Evolutionary conservation across 2,329 filamentous ascomycete genomes (phyloP).

Genomic region (Fusarium sp.): DNA sequence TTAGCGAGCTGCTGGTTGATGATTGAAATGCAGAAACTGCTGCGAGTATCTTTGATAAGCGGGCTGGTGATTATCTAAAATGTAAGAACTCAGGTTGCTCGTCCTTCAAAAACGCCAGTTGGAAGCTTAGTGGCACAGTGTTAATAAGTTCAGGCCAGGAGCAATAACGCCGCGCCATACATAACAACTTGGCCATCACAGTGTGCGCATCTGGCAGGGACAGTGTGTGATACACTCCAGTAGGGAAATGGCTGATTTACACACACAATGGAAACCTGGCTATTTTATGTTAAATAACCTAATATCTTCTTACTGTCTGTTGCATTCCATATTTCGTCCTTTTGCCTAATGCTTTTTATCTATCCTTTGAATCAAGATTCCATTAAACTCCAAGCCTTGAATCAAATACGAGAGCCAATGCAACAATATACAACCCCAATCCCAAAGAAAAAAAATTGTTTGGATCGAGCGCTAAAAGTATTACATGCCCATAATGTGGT

Average conservation of each 20-base stretch:
- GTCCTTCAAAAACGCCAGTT: constrained; percentile 38
- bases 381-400: constrained; percentile 40
- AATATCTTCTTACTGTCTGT: neutral
- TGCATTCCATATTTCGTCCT: neutral
- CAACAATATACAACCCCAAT: constrained; percentile 20
- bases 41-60: constrained; percentile 1
- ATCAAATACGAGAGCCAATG: constrained; percentile 25
- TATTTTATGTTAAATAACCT: neutral
- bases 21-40: neutral
- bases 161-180: no score
- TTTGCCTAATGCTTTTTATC: constrained; percentile 31
- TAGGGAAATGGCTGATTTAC: constrained; percentile 5
- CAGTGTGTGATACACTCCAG: constrained; percentile 30
- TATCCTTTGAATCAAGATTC: constrained; percentile 38
- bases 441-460: neutral
- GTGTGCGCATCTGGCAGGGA: constrained; percentile 15
- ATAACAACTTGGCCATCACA: constrained; percentile 10
- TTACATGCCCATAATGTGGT: neutral
- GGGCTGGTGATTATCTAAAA: constrained; percentile 18
- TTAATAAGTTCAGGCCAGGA: neutral
- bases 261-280: neutral
- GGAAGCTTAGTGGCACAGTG: constrained; percentile 40
- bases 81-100: constrained; percentile 15
- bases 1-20: neutral
- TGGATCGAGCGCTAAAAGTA: neutral